A percentile compares a stretch with the other conserved stretches of the same genome.
Evolutionary conservation across 768 basidiomycete species (phyloP).

Genomic region (Termitomyces eurrhizus): DNA sequence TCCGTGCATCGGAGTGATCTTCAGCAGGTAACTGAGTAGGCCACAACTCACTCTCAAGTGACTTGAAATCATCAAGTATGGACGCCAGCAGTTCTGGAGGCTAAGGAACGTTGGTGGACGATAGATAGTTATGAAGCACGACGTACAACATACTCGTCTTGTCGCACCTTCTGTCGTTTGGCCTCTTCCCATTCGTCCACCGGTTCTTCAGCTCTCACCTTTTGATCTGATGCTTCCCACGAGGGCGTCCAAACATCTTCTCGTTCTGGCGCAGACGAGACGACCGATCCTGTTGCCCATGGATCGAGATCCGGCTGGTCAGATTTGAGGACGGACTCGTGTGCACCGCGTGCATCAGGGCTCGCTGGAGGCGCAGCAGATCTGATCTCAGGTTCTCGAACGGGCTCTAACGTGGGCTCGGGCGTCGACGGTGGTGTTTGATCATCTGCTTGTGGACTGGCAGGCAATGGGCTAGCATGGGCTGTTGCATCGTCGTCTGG

Average conservation of each 20-base stretch:
- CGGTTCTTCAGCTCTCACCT: constrained; percentile 10
- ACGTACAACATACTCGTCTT: constrained; percentile 66
- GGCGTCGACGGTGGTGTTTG: constrained; percentile 10
- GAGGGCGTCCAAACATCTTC: constrained; percentile 37
- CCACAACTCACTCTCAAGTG: constrained; percentile 51
- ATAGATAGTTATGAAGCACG: constrained; percentile 13
- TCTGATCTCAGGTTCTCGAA: not conserved
- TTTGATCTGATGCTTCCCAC: constrained; percentile 32
- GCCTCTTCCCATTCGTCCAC: constrained; percentile 70
- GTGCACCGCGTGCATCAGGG: constrained; percentile 57
- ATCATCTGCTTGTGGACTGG: constrained; percentile 2
- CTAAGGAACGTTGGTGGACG: constrained; percentile 32
- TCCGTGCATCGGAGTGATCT: constrained; percentile 21
- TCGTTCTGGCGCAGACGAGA: constrained; percentile 13
- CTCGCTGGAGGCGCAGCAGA: constrained; percentile 28
- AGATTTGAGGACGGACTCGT: constrained; percentile 44
- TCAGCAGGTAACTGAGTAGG: constrained; percentile 22
- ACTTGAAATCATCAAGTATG: constrained; percentile 51
- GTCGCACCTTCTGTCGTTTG: constrained; percentile 50
- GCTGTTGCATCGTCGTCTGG: constrained; percentile 32
- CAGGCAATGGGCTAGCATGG: constrained; percentile 5
- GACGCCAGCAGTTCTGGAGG: constrained; percentile 63
- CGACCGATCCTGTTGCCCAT: constrained; percentile 30
- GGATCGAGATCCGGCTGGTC: constrained; percentile 27
- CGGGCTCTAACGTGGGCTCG: not conserved